Evolutionary conservation across 1,284 basidiomycete genomes (phyloP).

Genomic region (Moesziomyces antarcticus): DNA sequence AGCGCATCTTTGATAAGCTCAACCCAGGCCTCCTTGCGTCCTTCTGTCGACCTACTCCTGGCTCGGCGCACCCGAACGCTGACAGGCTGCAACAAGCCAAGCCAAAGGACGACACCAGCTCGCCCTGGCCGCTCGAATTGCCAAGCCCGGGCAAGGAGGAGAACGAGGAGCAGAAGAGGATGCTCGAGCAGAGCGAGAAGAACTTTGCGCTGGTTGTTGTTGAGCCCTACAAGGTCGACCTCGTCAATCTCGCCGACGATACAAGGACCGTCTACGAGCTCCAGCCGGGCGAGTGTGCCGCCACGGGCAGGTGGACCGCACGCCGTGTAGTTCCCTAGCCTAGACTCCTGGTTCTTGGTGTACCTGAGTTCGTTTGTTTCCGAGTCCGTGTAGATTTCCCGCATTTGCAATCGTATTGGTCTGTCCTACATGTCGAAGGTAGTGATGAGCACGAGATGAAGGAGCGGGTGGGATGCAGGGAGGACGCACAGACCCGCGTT

Average conservation of each 20-base stretch:
- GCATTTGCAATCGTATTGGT: constrained; percentile 11
- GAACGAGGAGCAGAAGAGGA: constrained; percentile 58
- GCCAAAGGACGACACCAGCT: constrained; percentile 36
- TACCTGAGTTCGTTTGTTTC: neutral
- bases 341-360: neutral
- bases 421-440: neutral
- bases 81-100: constrained; percentile 11
- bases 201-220: constrained; percentile 66
- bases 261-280: constrained; percentile 59
- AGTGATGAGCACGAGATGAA: neutral
- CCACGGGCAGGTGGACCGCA: constrained; percentile 55
- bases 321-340: constrained; percentile 60
- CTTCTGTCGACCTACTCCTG: constrained; percentile 67
- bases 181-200: constrained; percentile 55
- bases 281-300: constrained; percentile 26
- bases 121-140: constrained; percentile 59
- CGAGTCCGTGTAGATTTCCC: no score
- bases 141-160: constrained; percentile 61
- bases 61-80: constrained; percentile 54
- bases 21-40: constrained; percentile 66
- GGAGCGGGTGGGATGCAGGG: neutral
- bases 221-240: constrained; percentile 65
- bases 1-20: constrained; percentile 67
- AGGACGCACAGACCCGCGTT: constrained; percentile 22
- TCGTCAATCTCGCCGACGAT: constrained; percentile 63